Conservation (phyloP, 2,329 filamentous ascomycete species). For the Penicillium sp. region DNA sequence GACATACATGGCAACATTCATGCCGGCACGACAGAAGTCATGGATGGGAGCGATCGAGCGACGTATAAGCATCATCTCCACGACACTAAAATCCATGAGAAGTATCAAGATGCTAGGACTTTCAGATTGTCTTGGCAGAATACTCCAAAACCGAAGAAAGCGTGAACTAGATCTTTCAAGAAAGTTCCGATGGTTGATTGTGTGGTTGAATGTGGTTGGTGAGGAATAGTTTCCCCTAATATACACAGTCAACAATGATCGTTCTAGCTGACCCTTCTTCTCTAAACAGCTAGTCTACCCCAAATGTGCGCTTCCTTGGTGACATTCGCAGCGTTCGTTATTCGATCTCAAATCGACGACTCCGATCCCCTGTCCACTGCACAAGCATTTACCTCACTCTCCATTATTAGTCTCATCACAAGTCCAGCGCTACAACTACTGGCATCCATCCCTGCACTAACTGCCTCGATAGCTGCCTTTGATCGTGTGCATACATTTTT, state of each 20-base stretch:
- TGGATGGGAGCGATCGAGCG: conserved; percentile 51
- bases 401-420: conserved; percentile 23
- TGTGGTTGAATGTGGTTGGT: conserved; percentile 38
- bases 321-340: conserved; percentile 20
- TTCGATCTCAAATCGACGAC: conserved; percentile 15
- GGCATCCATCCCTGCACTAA: conserved; percentile 26
- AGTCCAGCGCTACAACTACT: conserved; percentile 20
- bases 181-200: conserved; percentile 36
- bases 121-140: conserved; percentile 34
- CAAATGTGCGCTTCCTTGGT: conserved; percentile 36
- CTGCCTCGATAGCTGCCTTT: conserved; percentile 1
- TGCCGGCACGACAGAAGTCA: conserved; percentile 30
- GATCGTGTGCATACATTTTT: conserved; percentile 3
- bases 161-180: conserved; percentile 40
- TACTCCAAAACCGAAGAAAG: conserved; percentile 35
- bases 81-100: conserved; percentile 49
- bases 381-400: conserved; percentile 23
- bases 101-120: conserved; percentile 50
- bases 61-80: conserved; percentile 47
- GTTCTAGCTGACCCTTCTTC: background rate
- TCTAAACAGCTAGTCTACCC: conserved; percentile 18
- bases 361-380: conserved; percentile 17
- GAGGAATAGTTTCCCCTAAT: conserved; percentile 12
- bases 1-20: conserved; percentile 7
- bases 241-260: background rate